Evolutionary conservation across 2,329 filamentous ascomycete species (phyloP).

Genomic region (Exophiala alcalophila): DNA sequence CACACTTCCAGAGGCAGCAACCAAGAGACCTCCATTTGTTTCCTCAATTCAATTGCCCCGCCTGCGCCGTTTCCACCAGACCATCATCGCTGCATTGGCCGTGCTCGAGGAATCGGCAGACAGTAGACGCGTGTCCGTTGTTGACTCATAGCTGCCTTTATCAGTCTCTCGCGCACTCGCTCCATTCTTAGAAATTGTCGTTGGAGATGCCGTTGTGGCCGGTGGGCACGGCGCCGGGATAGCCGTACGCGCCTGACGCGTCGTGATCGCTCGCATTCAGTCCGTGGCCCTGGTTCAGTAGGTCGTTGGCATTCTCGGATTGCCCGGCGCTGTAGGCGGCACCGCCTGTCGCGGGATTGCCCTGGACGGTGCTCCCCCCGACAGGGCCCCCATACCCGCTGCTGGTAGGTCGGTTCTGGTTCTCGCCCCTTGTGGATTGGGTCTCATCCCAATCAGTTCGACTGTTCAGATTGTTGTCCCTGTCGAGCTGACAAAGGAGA

Average conservation of each 20-base stretch:
- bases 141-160: slow-evolving; percentile 19
- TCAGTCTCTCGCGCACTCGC: slow-evolving; percentile 6
- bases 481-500: slow-evolving; percentile 32
- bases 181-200: slow-evolving; percentile 42
- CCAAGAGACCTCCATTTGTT: slow-evolving; percentile 8
- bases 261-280: slow-evolving; percentile 48
- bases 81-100: slow-evolving; percentile 13
- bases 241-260: slow-evolving; percentile 42
- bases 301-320: slow-evolving; percentile 43
- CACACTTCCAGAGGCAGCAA: slow-evolving; percentile 8
- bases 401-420: slow-evolving; percentile 57
- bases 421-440: slow-evolving; percentile 70
- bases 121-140: slow-evolving; percentile 21
- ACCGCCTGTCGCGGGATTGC: slow-evolving; percentile 34
- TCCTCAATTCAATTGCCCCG: slow-evolving; percentile 4
- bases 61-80: slow-evolving; percentile 4
- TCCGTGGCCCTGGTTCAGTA: slow-evolving; percentile 41
- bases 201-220: slow-evolving; percentile 46
- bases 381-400: slow-evolving; percentile 43
- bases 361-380: slow-evolving; percentile 35
- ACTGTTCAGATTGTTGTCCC: slow-evolving; percentile 48
- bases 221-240: slow-evolving; percentile 46
- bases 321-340: slow-evolving; percentile 38
- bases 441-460: slow-evolving; percentile 62
- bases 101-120: slow-evolving; percentile 28